Base-by-base conservation (phyloP, 139 green algal genomes). In the Spirogloea muscicola region DNA sequence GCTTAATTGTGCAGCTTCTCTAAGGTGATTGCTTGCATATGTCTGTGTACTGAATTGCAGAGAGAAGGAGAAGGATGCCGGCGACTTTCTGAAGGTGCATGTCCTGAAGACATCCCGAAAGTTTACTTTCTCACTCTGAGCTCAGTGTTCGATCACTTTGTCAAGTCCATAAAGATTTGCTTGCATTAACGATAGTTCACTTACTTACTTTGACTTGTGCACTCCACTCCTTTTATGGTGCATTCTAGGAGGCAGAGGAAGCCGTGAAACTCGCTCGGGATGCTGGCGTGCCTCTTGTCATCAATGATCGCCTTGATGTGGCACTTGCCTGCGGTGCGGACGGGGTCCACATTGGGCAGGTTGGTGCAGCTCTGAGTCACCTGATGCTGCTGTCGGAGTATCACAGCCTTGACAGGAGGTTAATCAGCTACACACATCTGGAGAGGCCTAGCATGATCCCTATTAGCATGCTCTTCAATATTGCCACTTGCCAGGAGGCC, bases 261-360 rank as follows among this genome's bases (percentile, higher is more conserved):
- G 72, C 49, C 16, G 72, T 80, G 37, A 18, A 27, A 37, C 25
- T 80, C 34, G 61, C 72, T 9, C n/a, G 52, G 31, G 44, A 64
- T 5, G n/a, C 69, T 7, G 86, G 88, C 25, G 86, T 96, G 7
- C 85, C 86, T 0, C 72, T 96, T n/a, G 83, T 98, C 34, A 88
- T 98, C 66, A 98, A 98, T 74, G 93, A 98, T 80, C 79, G 93
- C 0, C 81, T 97, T 0, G 93, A 98, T 52, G 87, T 97, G 33
- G 91, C 91, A 7, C 73, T 98, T 40, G 93, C 90, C 4, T 71
- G 84, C 5, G 91, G 87, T 3, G 89, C 92, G 0, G 89, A 93
- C 63, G 91, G 90, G 33, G 89, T 91, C 9, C 91, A 96, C 68
- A 83, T 96, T 33, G 91, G 91, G 16, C 91, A 97, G 82, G n/a